Percentiles rank a stretch among this genome's conserved stretches.
Evolutionary conservation across 129 eudicot genomes (phyloP).

Genomic region (Rutidosis leptorrhynchoides): DNA sequence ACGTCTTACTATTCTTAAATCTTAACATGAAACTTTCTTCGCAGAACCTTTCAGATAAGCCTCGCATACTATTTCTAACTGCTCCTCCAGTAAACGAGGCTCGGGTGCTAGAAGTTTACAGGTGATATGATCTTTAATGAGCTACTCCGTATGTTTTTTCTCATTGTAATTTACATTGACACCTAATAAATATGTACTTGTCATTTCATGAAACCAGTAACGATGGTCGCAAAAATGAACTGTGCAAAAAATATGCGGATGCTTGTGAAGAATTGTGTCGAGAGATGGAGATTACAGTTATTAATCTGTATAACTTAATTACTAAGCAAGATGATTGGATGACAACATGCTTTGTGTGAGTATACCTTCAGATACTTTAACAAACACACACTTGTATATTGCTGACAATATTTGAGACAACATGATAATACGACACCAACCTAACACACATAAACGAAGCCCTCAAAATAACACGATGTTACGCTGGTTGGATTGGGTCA

Average conservation of each 20-base stretch:
- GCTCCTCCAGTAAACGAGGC: slow-evolving; percentile 65
- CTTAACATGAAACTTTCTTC: neutral
- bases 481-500: no score
- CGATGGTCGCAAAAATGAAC: slow-evolving; percentile 44
- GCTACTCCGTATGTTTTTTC: slow-evolving; percentile 1
- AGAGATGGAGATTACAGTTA: slow-evolving; percentile 49
- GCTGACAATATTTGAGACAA: no score
- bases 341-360: slow-evolving; percentile 64
- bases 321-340: slow-evolving; percentile 51
- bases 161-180: neutral
- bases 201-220: slow-evolving; percentile 25
- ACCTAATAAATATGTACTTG: neutral
- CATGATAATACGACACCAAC: no score
- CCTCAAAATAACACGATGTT: no score
- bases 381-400: no score
- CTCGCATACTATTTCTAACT: slow-evolving; percentile 53
- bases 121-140: slow-evolving; percentile 35
- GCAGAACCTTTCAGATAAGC: slow-evolving; percentile 68
- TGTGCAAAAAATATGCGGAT: slow-evolving; percentile 53
- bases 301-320: slow-evolving; percentile 55
- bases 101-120: slow-evolving; percentile 24
- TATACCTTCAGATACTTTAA: neutral
- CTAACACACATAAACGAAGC: no score
- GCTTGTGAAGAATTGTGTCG: slow-evolving; percentile 52
- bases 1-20: no score